Base-by-base conservation (phyloP, 2,329 filamentous ascomycete species). In the Trichoderma simmonsii region DNA sequence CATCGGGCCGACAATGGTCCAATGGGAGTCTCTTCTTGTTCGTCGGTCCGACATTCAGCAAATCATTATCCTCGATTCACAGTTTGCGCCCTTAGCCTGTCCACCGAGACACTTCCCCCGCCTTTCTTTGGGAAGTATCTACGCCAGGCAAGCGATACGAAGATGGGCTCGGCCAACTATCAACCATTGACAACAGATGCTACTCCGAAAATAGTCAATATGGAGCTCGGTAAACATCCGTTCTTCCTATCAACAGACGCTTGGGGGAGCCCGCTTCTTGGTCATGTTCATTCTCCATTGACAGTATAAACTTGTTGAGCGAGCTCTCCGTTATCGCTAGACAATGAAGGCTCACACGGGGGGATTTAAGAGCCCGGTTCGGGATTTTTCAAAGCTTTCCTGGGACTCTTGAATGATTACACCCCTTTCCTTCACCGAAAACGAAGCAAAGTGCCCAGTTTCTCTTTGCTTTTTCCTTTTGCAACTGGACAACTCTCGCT, bases 11-110 rank as follows among this genome's bases (percentile, higher is more conserved):
- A 62, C 57, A 32, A 11, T 69, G 8, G 56, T n/a, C 70, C 30
- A 69, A 69, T 61, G 9, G 26, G 32, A 11, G 18, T 28, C 28
- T 28, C 11, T 39, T 26, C 14, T 15, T 28, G 21, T 26, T 63
- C 15, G 54, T 70, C 71, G 66, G 66, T 15, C 71, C 71, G 71
- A 72, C 71, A 60, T 70, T 30, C 11, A 43, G 39, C 66, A 39
- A 71, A 65, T 72, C 36, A 48, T 63, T 11, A 1, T 2, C 5
- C 28, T n/a, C n/a, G 4, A 12, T 2, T 4, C 4, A 11, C 28
- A 24, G 9, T 54, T 3, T 34, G n/a, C 18, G 3, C 21, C 43
- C 24, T 54, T 39, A 34, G 28, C 24, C 30, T 24, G 11, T 14
- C 43, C 30, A 36, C 12, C 39, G 8, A 65, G n/a, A 6, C 6